Percentiles rank a stretch among this genome's conserved stretches.
Conservation (phyloP, 495 filamentous ascomycete genomes). For the Lindgomyces ingoldianus region DNA sequence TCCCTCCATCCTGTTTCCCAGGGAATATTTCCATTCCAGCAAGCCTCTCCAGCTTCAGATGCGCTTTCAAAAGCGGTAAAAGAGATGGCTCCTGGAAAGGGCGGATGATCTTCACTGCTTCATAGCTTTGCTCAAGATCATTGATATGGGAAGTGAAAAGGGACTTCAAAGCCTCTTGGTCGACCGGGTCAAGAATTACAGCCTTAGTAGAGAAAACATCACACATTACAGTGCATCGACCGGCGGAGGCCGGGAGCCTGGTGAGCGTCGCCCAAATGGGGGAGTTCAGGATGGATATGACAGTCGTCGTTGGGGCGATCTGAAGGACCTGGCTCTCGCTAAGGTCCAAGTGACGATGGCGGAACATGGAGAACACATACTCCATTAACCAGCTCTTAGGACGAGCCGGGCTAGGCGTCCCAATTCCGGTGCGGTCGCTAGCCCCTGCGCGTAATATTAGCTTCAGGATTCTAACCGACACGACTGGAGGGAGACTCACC, state of each 20-base stretch:
- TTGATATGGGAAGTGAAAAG: neutral
- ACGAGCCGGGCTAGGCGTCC: neutral
- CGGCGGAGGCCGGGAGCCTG: slow-evolving; percentile 19
- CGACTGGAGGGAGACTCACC: slow-evolving; percentile 13
- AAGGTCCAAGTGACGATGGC: neutral
- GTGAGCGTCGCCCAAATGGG: slow-evolving; percentile 18
- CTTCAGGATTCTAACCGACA: neutral
- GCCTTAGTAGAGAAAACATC: slow-evolving; percentile 11
- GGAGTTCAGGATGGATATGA: slow-evolving; percentile 11
- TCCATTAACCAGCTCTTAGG: neutral
- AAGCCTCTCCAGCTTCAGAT: slow-evolving; percentile 29
- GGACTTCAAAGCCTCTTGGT: slow-evolving; percentile 6
- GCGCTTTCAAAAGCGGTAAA: slow-evolving; percentile 21
- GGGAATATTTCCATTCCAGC: slow-evolving; percentile 27
- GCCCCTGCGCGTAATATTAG: slow-evolving; percentile 2
- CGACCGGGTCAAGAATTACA: neutral
- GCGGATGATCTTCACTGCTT: neutral
- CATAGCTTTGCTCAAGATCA: slow-evolving; percentile 25
- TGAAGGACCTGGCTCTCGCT: neutral
- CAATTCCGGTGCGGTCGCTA: slow-evolving; percentile 20
- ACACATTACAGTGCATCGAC: slow-evolving; percentile 6
- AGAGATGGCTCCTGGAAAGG: neutral
- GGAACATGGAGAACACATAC: slow-evolving; percentile 9
- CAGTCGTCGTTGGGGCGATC: slow-evolving; percentile 11
- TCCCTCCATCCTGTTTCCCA: slow-evolving; percentile 11